A percentile compares a stretch with the other conserved stretches of the same genome.
Conservation (phyloP, 1,139 yeast genomes). For the Debaryomycetaceae sp. region DNA sequence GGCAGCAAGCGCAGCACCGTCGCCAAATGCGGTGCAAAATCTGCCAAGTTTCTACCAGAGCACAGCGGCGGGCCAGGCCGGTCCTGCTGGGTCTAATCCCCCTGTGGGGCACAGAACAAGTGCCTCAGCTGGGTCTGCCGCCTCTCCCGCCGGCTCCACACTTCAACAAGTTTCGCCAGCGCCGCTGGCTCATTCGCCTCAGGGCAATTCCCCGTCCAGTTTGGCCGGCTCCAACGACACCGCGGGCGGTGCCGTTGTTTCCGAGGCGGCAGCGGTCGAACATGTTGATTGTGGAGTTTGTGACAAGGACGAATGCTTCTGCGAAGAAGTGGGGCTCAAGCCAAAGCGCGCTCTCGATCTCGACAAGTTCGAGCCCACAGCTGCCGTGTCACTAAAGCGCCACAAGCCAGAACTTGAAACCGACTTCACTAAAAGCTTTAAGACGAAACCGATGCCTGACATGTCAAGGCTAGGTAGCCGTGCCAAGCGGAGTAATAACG, state of each 20-base stretch:
- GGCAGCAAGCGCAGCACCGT: too few relatives aligned
- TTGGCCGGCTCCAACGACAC: too few relatives aligned
- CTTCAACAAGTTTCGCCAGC: slow-evolving; percentile 51
- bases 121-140: background rate
- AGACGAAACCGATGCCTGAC: slow-evolving; percentile 38
- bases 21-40: too few relatives aligned
- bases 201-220: slow-evolving; percentile 44
- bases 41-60: too few relatives aligned
- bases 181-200: slow-evolving; percentile 50
- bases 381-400: slow-evolving; percentile 55
- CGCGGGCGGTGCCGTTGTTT: slow-evolving; percentile 6
- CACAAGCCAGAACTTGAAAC: slow-evolving; percentile 32
- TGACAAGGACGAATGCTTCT: slow-evolving; percentile 63
- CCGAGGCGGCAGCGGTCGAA: slow-evolving; percentile 4
- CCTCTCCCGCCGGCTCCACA: slow-evolving; percentile 2
- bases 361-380: slow-evolving; percentile 48
- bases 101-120: too few relatives aligned
- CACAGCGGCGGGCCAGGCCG: too few relatives aligned
- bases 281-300: slow-evolving; percentile 59
- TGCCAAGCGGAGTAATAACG: slow-evolving; percentile 7
- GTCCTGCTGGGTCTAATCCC: too few relatives aligned
- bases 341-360: slow-evolving; percentile 23
- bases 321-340: slow-evolving; percentile 62
- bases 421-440: slow-evolving; percentile 52
- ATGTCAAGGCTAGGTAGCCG: slow-evolving; percentile 26